A percentile compares a stretch with the other conserved stretches of the same genome.
phyloP scores from a whole-genome alignment of 495 filamentous ascomycete species.

The Tuber indicum region DNA sequence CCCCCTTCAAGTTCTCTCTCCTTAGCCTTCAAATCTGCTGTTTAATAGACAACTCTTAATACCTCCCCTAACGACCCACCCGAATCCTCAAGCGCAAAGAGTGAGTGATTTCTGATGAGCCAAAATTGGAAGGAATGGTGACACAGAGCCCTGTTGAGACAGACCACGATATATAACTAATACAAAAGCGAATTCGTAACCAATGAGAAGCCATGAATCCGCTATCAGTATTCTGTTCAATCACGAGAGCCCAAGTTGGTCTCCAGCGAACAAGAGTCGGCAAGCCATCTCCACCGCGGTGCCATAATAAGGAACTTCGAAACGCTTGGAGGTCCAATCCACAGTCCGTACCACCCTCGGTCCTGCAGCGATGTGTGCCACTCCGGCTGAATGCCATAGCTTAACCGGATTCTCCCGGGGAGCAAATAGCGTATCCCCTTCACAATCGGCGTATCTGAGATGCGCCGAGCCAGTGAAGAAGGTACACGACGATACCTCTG shows the following conservation, averaged over 20 bases:
- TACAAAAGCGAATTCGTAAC: neutral
- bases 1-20: neutral
- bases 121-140: neutral
- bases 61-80: neutral
- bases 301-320: neutral
- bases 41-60: neutral
- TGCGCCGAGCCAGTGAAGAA: neutral
- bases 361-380: neutral
- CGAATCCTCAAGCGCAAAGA: neutral
- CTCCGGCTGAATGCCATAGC: neutral
- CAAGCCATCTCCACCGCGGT: neutral
- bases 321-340: neutral
- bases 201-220: neutral
- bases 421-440: neutral
- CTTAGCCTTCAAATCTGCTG: neutral
- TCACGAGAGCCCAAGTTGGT: neutral
- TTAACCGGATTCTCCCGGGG: neutral
- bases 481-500: neutral
- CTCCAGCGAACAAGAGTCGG: neutral
- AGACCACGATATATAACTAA: neutral
- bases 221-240: neutral
- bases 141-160: neutral
- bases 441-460: neutral
- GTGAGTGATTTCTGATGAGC: neutral
- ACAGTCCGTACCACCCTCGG: neutral